Evolutionary conservation across 2,329 filamentous ascomycete species (phyloP), one percentile per base, ranked within the genome.

Genomic region (Pseudopithomyces chartarum): DNA sequence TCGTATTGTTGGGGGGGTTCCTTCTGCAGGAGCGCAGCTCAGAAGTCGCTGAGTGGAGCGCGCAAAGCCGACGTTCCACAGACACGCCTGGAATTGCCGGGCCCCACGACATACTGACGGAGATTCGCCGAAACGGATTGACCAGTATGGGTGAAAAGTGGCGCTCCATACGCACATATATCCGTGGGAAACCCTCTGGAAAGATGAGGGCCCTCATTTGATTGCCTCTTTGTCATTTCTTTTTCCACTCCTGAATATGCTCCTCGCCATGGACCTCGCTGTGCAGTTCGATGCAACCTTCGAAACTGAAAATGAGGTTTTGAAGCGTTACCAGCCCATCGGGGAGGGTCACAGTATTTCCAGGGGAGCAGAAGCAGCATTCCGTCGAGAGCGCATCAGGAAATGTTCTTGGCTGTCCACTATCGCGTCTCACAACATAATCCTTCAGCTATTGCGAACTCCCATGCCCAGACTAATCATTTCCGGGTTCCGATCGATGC

Each of bases 21-120:
- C 50, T 74, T 75, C 33, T 77, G 76, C 63, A 81, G 69, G 3
- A 82, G 68, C 5, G 69, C 63, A 2, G 74, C 74, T 81, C 82
- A 84, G 61, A 82, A 83, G 38, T 82, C 76, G n/a, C 78, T 78
- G 38, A 84, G 77, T 1, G 81, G 80, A 51, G 78, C 76, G 2
- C 81, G 81, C 36, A 84, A 59, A 0, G 81, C 81, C 2, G 78
- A 81, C 0, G 81, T 83, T 0, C 78, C 79, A 59, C 78, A 80
- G 65, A 55, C 76, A 78, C 1, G 76, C 76, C 15, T 77, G 69
- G 36, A 80, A 71, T 17, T 72, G 72, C 29, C 75, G 1, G 79
- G 78, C 1, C 78, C 81, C 11, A 73, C 69, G 26, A 80, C 68
- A 65, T 82, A 84, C 39, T 73, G 67, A 6, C 67, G 63, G 22